phyloP scores from a whole-genome alignment of 73 alveolate genomes.

The Paramecium octaurelia region DNA sequence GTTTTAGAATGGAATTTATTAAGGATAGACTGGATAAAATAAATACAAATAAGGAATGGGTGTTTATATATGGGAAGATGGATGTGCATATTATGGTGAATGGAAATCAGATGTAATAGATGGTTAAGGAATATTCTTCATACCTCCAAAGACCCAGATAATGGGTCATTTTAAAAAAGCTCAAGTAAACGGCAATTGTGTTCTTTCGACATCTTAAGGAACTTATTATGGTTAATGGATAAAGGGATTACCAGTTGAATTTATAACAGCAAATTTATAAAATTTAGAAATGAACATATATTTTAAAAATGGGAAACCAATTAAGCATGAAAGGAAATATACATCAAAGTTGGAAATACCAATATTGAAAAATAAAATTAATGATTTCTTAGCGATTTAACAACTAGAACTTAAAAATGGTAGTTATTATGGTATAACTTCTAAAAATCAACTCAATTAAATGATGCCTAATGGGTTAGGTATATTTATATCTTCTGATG shows the following conservation, averaged over 20 bases:
- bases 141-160: not conserved
- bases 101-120: slow-evolving; percentile 24
- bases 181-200: not conserved
- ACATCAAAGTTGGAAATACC: not conserved
- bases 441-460: not conserved
- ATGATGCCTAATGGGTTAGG: not conserved
- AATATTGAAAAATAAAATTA: not conserved
- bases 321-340: not conserved
- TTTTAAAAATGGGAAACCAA: not conserved
- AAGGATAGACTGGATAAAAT: not conserved
- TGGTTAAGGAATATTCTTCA: slow-evolving; percentile 8
- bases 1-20: not conserved
- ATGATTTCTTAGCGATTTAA: not conserved
- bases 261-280: not conserved
- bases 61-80: slow-evolving; percentile 27
- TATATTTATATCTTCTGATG: not conserved
- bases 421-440: not conserved
- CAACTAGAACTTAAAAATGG: not conserved
- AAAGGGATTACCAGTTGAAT: slow-evolving; percentile 1
- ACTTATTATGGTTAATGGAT: not conserved
- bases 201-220: not conserved
- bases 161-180: not conserved
- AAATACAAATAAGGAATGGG: slow-evolving; percentile 6
- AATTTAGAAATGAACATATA: not conserved
- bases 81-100: slow-evolving; percentile 25